phyloP scores from a whole-genome alignment of 108 stramenopile genomes.

The Schizochytrium sp. region DNA sequence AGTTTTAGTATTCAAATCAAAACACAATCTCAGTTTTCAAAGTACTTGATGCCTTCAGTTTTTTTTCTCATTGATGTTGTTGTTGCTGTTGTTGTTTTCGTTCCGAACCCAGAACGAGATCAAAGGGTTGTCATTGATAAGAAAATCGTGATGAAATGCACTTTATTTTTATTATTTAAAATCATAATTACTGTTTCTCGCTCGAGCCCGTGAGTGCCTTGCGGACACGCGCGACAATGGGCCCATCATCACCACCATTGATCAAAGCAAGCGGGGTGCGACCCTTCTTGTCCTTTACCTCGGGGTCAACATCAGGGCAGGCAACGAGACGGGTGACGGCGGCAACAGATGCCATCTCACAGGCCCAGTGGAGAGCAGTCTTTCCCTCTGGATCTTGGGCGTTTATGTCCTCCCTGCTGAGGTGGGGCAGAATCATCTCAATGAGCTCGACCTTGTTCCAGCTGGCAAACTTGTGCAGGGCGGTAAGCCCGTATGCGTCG shows the following conservation, averaged over 20 bases:
- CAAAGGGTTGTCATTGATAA: no score
- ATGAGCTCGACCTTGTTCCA: constrained; percentile 36
- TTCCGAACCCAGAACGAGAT: no score
- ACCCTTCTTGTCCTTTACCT: constrained; percentile 23
- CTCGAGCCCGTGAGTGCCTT: neutral
- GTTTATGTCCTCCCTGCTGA: neutral
- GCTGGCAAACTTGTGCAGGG: constrained; percentile 36
- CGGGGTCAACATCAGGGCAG: neutral
- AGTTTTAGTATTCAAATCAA: no score
- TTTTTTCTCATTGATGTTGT: no score
- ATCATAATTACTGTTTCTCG: neutral
- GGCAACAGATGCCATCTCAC: constrained; percentile 30
- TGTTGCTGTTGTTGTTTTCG: no score
- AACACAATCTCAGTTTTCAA: no score
- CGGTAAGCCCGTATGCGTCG: constrained; percentile 32
- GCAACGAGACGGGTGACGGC: constrained; percentile 20
- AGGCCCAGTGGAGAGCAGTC: constrained; percentile 34
- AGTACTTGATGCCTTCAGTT: no score
- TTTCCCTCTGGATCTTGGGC: constrained; percentile 18
- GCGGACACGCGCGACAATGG: neutral
- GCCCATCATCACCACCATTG: neutral
- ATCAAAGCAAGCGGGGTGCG: constrained; percentile 17
- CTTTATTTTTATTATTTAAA: neutral
- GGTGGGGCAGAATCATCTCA: constrained; percentile 23
- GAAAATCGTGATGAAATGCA: neutral